Conservation (phyloP, 2,329 filamentous ascomycete genomes). For the Colletotrichum sp. region DNA sequence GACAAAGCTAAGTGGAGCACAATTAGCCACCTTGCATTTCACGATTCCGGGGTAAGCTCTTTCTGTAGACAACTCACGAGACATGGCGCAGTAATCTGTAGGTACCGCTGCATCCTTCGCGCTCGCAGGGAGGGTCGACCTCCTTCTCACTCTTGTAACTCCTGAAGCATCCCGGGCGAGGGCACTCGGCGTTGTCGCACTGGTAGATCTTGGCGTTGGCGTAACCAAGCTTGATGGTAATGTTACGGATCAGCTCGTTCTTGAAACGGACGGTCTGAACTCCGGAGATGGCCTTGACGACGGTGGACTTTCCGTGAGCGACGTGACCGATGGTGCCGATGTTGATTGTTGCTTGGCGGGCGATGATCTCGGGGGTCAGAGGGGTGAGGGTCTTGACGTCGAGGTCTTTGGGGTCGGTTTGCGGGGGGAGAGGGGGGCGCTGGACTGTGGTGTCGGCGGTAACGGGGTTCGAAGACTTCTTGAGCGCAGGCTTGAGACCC, state of each 20-base stretch:
- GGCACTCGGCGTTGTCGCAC: slow-evolving; percentile 91
- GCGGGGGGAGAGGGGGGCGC: slow-evolving; percentile 71
- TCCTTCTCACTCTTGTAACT: slow-evolving; percentile 99
- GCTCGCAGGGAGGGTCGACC: slow-evolving; percentile 93
- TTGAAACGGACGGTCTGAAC: slow-evolving; percentile 99
- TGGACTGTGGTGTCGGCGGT: slow-evolving; percentile 61
- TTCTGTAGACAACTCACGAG: slow-evolving; percentile 66
- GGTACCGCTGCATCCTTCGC: slow-evolving; percentile 85
- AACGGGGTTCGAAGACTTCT: slow-evolving; percentile 61
- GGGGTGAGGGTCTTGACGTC: slow-evolving; percentile 82
- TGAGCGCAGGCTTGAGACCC: slow-evolving; percentile 83
- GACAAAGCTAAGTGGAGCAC: slow-evolving; percentile 71
- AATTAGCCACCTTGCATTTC: slow-evolving; percentile 26
- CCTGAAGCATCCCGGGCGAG: slow-evolving; percentile 91
- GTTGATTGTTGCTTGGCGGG: slow-evolving; percentile 97
- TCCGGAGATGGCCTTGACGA: slow-evolving; percentile 98
- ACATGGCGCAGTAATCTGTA: slow-evolving; percentile 92
- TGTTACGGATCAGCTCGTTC: slow-evolving; percentile 99
- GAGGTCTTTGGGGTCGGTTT: slow-evolving; percentile 90
- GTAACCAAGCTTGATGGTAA: slow-evolving; percentile 99
- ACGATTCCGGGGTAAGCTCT: slow-evolving; percentile 8
- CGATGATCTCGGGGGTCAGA: slow-evolving; percentile 95
- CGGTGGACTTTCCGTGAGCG: slow-evolving; percentile 98
- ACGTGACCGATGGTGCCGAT: slow-evolving; percentile 98
- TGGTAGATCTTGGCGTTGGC: slow-evolving; percentile 99